Conservation (phyloP, 2,329 filamentous ascomycete species). For the Myriosclerotinia scirpicola region DNA sequence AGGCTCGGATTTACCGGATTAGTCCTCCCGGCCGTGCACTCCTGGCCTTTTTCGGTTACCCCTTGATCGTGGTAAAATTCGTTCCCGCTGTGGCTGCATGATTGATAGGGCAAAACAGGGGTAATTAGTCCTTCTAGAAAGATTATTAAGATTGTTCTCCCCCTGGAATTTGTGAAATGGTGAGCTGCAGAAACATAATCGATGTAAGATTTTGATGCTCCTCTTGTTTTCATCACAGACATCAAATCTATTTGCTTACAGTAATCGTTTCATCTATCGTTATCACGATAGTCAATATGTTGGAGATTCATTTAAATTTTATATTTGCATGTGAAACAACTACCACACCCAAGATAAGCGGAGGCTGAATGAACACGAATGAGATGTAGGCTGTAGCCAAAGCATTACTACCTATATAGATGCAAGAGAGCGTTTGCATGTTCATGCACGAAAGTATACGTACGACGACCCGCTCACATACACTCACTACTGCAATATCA, state of each 20-base stretch:
- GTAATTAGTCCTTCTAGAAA: slow-evolving; percentile 1
- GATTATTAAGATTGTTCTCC: slow-evolving; percentile 1
- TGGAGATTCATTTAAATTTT: neutral
- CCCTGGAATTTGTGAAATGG: neutral
- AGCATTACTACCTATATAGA: neutral
- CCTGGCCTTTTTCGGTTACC: neutral
- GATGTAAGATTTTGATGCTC: neutral
- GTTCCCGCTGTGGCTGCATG: slow-evolving; percentile 10
- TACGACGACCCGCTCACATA: neutral
- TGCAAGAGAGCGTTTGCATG: slow-evolving; percentile 1
- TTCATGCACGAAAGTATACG: slow-evolving; percentile 16
- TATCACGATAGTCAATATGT: neutral
- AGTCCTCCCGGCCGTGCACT: slow-evolving; percentile 13
- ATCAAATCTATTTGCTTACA: neutral
- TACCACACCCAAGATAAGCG: neutral
- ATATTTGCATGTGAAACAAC: slow-evolving; percentile 4
- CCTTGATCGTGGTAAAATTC: slow-evolving; percentile 7
- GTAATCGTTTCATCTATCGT: neutral
- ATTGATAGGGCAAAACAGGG: slow-evolving; percentile 11
- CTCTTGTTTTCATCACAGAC: neutral
- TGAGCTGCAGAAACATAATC: neutral
- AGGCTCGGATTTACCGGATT: slow-evolving; percentile 22
- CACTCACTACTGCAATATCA: slow-evolving; percentile 11
- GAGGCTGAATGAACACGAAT: slow-evolving; percentile 1
- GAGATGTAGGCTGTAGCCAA: neutral